phyloP scores from a whole-genome alignment of 78 protist genomes.

The Cavenderia fasciculata region DNA sequence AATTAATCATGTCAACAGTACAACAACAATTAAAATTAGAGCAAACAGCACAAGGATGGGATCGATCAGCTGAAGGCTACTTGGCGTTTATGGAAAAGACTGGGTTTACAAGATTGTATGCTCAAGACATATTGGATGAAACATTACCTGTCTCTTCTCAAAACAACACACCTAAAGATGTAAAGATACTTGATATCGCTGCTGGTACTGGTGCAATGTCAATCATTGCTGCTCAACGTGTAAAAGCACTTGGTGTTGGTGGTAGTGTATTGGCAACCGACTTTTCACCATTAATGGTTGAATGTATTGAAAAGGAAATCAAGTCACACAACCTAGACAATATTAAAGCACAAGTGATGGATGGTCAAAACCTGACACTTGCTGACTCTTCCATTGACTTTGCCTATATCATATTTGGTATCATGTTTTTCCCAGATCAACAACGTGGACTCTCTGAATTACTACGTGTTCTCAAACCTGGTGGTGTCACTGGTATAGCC shows the following conservation, averaged over 20 bases:
- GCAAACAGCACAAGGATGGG: conserved; percentile 16
- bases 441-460: conserved; percentile 4
- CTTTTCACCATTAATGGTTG: conserved; percentile 1
- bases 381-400: not conserved
- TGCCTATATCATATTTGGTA: conserved; percentile 20
- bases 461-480: conserved; percentile 12
- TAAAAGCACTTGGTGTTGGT: not conserved
- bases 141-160: not conserved
- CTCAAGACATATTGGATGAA: conserved; percentile 2
- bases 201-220: conserved; percentile 52
- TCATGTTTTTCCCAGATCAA: not conserved
- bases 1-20: too few relatives aligned
- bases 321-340: too few relatives aligned
- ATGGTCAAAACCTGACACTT: conserved; percentile 18
- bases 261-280: conserved; percentile 23
- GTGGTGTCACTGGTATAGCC: not conserved
- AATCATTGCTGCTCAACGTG: not conserved
- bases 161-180: not conserved
- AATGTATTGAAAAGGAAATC: too few relatives aligned
- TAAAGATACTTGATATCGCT: conserved; percentile 35
- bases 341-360: conserved; percentile 46
- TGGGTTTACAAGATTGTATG: not conserved
- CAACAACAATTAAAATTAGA: not conserved
- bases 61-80: not conserved
- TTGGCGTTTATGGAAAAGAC: not conserved